Conservation (phyloP, 23 red algal genomes). For the Pyropia haitanensis region DNA sequence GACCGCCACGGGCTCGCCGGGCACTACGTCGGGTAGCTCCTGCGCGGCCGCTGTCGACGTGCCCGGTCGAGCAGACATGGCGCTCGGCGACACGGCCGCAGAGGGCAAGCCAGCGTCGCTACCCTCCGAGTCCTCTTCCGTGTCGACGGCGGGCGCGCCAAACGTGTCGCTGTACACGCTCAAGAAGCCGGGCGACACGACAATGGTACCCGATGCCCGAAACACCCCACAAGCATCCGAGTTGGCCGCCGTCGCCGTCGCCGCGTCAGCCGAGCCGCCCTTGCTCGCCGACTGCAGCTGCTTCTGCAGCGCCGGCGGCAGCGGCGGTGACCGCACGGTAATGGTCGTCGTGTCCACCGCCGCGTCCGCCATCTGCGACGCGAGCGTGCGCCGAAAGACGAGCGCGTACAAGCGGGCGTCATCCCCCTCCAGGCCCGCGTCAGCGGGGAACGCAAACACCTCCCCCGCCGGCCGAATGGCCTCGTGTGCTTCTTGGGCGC, state of each 20-base stretch:
- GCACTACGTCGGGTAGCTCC: conserved; percentile 12
- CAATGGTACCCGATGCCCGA: conserved; percentile 44
- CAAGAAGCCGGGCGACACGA: conserved; percentile 65
- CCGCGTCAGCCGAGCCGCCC: not conserved
- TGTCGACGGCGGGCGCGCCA: not conserved
- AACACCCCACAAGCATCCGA: conserved; percentile 7
- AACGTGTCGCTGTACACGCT: conserved; percentile 18
- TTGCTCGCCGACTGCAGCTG: not conserved
- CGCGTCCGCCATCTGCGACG: conserved; percentile 79
- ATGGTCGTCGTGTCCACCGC: conserved; percentile 60
- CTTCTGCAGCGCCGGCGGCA: not conserved
- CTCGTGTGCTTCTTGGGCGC: conserved; percentile 90
- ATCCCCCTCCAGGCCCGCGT: conserved; percentile 20
- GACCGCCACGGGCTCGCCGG: conserved; percentile 15
- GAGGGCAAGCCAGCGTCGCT: not conserved
- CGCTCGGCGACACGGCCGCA: no score
- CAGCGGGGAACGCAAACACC: conserved; percentile 45
- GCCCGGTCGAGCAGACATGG: no score
- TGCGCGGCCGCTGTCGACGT: not conserved
- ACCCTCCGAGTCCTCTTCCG: conserved; percentile 1
- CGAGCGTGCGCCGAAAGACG: conserved; percentile 78
- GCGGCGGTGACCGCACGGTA: conserved; percentile 1
- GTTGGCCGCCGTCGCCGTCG: not conserved
- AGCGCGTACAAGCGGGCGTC: conserved; percentile 71
- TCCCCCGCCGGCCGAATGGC: conserved; percentile 93